Evolutionary conservation across 495 filamentous ascomycete species (phyloP).

Genomic region (Patellaria atrata): DNA sequence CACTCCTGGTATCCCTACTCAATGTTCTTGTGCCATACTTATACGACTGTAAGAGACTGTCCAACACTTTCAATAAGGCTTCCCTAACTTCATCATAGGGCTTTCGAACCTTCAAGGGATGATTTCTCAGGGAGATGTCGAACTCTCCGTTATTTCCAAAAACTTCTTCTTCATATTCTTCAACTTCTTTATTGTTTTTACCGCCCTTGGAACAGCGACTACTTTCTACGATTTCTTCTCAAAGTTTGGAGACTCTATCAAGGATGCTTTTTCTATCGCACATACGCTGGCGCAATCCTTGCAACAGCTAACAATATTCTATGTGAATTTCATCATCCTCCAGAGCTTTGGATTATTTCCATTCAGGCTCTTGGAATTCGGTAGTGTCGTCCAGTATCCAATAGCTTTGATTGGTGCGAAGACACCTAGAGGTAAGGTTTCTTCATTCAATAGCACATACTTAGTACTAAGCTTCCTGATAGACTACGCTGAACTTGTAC

Average conservation of each 20-base stretch:
- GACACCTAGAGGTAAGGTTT: conserved; percentile 52
- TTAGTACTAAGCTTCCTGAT: conserved; percentile 4
- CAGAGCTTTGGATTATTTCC: conserved; percentile 88
- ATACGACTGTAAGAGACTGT: conserved; percentile 59
- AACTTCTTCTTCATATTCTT: conserved; percentile 99
- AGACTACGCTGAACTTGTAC: conserved; percentile 72
- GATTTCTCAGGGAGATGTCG: conserved; percentile 89
- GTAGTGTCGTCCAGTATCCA: conserved; percentile 72
- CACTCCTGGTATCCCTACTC: conserved; percentile 65
- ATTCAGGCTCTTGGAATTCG: conserved; percentile 81
- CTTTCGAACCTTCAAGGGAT: conserved; percentile 82
- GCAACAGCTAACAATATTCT: conserved; percentile 61
- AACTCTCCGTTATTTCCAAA: conserved; percentile 88
- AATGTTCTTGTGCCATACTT: conserved; percentile 84
- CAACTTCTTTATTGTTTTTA: conserved; percentile 94
- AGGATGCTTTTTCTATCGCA: conserved; percentile 66
- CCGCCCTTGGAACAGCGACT: conserved; percentile 72
- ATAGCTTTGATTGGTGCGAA: conserved; percentile 63
- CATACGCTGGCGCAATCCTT: conserved; percentile 61
- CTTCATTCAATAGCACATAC: background rate
- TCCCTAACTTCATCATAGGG: conserved; percentile 27
- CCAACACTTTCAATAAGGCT: background rate
- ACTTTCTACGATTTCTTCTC: conserved; percentile 52
- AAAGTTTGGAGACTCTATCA: conserved; percentile 54
- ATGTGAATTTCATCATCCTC: conserved; percentile 87